Percentiles rank a stretch among this genome's conserved stretches.
phyloP scores from a whole-genome alignment of 202 grass and related monocot genomes.

The Elaeis oleifera region DNA sequence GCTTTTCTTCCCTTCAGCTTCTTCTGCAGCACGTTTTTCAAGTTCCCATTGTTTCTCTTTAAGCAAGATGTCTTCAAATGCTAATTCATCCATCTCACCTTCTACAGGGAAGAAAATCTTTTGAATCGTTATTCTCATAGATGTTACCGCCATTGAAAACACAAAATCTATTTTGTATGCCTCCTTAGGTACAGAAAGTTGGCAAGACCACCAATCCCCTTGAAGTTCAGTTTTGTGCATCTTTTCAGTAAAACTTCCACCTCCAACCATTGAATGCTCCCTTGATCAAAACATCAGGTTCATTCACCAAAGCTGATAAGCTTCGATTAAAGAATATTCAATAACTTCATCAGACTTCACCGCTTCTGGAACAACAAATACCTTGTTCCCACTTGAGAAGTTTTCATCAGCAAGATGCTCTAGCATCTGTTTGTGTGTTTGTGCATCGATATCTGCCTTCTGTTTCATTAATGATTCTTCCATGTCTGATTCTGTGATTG shows the following conservation, averaged over 20 bases:
- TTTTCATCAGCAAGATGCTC: slow-evolving; percentile 60
- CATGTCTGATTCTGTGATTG: slow-evolving; percentile 7
- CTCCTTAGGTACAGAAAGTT: slow-evolving; percentile 78
- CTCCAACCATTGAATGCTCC: slow-evolving; percentile 91
- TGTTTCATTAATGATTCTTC: slow-evolving; percentile 17
- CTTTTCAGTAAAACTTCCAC: slow-evolving; percentile 68
- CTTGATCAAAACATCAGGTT: slow-evolving; percentile 56
- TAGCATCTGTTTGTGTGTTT: slow-evolving; percentile 36
- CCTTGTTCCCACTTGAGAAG: slow-evolving; percentile 37
- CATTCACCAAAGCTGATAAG: slow-evolving; percentile 48
- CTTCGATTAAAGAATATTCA: slow-evolving; percentile 63
- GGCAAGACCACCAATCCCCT: slow-evolving; percentile 90
- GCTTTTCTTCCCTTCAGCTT: slow-evolving; percentile 73
- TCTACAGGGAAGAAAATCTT: slow-evolving; percentile 63
- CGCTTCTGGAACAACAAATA: slow-evolving; percentile 62
- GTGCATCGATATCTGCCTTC: slow-evolving; percentile 31
- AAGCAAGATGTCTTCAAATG: slow-evolving; percentile 72
- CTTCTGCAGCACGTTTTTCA: slow-evolving; percentile 56
- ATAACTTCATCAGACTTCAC: slow-evolving; percentile 44
- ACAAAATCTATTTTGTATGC: slow-evolving; percentile 93
- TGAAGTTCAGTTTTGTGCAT: slow-evolving; percentile 56
- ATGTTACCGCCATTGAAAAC: slow-evolving; percentile 67
- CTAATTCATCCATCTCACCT: slow-evolving; percentile 54
- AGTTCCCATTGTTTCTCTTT: slow-evolving; percentile 75
- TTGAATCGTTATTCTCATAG: slow-evolving; percentile 76